Base-by-base conservation (phyloP, 495 filamentous ascomycete genomes). In the Trichoderma asperelloides region DNA sequence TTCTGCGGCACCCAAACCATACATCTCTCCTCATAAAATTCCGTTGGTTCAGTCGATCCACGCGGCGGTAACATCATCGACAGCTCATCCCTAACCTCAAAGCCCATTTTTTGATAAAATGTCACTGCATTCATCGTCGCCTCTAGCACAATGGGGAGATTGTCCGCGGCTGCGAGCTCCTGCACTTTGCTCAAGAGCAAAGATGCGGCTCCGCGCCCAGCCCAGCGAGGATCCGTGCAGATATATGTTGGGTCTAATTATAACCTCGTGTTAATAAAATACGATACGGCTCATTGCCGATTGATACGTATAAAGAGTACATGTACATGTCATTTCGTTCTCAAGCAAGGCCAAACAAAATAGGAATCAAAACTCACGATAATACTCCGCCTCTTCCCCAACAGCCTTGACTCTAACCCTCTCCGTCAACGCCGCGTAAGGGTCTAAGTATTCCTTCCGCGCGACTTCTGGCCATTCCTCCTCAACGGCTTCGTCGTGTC, bases 31-130 rank as follows among this genome's bases (percentile, higher is more conserved):
- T 65, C 41, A 66, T 76, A 77, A 9, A 66, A n/a, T 28, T 68
- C 70, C 12, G 39, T 45, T 12, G 33, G 5, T 45, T 37, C 66
- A n/a, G 15, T 45, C 25, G 27, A 21, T 39, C 23, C 64, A 39
- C 57, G 23, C 7, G 40, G 33, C 16, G 75, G 73, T 47, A 77
- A 69, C 39, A 27, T n/a, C 70, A 78, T 76, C 55, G 73, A 69
- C 60, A 78, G 73, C 9, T 28, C 28, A 49, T 76, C 75, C 0
- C 77, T 65, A 0, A 13, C 65, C 40, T 65, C 65, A 64, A 81
- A 84, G 45, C 82, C 80, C 2, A 78, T 65, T 65, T 70, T 73
- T 39, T 73, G 71, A 66, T 84, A 84, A 68, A 82, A 69, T 11
- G 73, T 65, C 5, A 75, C 73, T 0, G 80, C 80, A 1, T 74